Percentiles rank a stretch among this genome's conserved stretches.
These are phyloP conservation scores for Hypoxylon sp. DNA, from an alignment of 2,329 filamentous ascomycete species.

Conservation along the genomic window DNA sequence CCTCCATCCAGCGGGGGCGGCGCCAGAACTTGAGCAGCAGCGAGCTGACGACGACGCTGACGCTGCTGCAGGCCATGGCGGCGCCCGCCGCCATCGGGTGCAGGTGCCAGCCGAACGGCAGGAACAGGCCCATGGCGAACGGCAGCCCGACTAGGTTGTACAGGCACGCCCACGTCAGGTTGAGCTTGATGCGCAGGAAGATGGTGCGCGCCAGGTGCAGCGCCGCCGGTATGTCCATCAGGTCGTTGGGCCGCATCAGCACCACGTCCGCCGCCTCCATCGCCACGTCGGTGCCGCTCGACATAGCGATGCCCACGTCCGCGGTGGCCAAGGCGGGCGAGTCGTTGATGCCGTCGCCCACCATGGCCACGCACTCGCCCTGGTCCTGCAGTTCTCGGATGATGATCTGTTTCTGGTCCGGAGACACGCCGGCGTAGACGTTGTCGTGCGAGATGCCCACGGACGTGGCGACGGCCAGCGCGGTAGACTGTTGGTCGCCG, in stretches of 20 bases:
- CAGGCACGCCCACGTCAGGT: constrained; percentile 88
- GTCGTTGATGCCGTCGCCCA: constrained; percentile 98
- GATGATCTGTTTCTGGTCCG: constrained; percentile 89
- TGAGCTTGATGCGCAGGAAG: constrained; percentile 92
- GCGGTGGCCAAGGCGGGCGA: constrained; percentile 93
- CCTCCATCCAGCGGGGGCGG: constrained; percentile 85
- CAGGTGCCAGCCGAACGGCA: constrained; percentile 85
- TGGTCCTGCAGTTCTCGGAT: constrained; percentile 76
- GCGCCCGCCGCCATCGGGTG: constrained; percentile 95
- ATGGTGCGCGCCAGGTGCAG: constrained; percentile 84
- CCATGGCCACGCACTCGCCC: constrained; percentile 90
- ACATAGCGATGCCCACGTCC: constrained; percentile 90
- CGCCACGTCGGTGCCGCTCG: constrained; percentile 92
- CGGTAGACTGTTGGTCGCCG: constrained; percentile 86
- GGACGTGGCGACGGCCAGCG: constrained; percentile 79
- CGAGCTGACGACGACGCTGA: constrained; percentile 86
- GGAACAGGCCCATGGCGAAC: constrained; percentile 95
- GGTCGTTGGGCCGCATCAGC: constrained; percentile 89
- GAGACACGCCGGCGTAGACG: constrained; percentile 87
- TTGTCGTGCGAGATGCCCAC: constrained; percentile 81
- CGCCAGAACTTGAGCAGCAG: constrained; percentile 87
- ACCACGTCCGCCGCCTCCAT: constrained; percentile 98
- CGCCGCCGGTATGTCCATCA: constrained; percentile 91
- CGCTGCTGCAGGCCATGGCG: constrained; percentile 90
- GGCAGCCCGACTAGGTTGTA: constrained; percentile 93